A percentile compares a stretch with the other conserved stretches of the same genome.
phyloP scores from a whole-genome alignment of 805 yeast genomes.

The Yamadazyma nakazawae region DNA sequence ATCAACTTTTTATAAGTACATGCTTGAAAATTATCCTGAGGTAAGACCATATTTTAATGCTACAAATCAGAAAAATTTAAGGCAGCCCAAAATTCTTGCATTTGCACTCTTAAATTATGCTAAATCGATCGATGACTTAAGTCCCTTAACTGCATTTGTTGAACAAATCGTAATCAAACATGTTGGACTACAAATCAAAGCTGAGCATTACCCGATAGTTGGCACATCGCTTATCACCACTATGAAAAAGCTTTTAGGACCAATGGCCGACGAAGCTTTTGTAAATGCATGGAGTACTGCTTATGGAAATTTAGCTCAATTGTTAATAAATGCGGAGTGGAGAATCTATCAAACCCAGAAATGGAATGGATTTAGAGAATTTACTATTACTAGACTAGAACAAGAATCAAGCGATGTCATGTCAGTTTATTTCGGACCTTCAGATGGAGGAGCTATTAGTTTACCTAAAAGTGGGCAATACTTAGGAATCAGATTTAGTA shows the following conservation, averaged over 20 bases:
- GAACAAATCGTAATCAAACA: slow-evolving; percentile 62
- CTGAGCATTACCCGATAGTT: slow-evolving; percentile 67
- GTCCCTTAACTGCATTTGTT: slow-evolving; percentile 52
- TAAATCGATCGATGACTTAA: slow-evolving; percentile 55
- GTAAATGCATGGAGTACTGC: slow-evolving; percentile 65
- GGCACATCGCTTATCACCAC: slow-evolving; percentile 56
- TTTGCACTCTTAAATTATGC: slow-evolving; percentile 61
- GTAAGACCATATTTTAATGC: slow-evolving; percentile 60
- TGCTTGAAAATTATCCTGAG: slow-evolving; percentile 53
- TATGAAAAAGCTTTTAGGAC: slow-evolving; percentile 53
- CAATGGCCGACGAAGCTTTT: slow-evolving; percentile 56
- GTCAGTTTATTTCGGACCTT: slow-evolving; percentile 49
- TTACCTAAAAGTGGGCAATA: slow-evolving; percentile 47
- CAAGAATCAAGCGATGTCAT: slow-evolving; percentile 47
- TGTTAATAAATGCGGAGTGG: slow-evolving; percentile 55
- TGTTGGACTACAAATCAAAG: slow-evolving; percentile 56
- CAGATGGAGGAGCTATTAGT: slow-evolving; percentile 28
- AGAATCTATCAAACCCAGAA: slow-evolving; percentile 38
- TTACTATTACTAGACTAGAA: slow-evolving; percentile 40
- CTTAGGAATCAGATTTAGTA: slow-evolving; percentile 30
- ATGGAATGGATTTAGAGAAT: slow-evolving; percentile 61
- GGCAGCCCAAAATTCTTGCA: slow-evolving; percentile 65
- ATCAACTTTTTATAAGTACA: slow-evolving; percentile 48
- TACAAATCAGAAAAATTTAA: slow-evolving; percentile 50
- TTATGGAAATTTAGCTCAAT: slow-evolving; percentile 58